Evolutionary conservation across 345 rosid genomes (phyloP).

Genomic region (Aquilaria malaccensis): DNA sequence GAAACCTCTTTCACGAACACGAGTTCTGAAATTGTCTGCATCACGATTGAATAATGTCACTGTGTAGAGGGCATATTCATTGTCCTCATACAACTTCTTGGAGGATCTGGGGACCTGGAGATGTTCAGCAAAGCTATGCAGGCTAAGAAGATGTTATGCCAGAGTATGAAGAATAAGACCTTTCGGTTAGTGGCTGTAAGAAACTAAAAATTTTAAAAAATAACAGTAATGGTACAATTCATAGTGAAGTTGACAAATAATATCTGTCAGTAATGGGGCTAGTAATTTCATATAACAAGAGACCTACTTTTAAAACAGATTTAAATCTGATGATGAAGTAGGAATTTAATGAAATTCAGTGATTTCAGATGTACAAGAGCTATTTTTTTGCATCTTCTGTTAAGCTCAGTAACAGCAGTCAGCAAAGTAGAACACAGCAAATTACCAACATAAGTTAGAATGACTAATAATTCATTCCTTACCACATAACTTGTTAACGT

Average conservation of each 20-base stretch:
- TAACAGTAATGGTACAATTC: too few species aligned
- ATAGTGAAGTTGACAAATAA: too few species aligned
- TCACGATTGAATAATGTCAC: constrained; percentile 82
- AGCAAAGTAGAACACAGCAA: too few species aligned
- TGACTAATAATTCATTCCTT: constrained; percentile 18
- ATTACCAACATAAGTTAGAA: not conserved
- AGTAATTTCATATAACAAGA: too few species aligned
- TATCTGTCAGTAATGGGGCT: not conserved
- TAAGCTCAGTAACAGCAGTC: too few species aligned
- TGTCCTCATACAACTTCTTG: constrained; percentile 88
- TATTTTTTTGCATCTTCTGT: too few species aligned
- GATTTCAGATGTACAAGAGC: too few species aligned
- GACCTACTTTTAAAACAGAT: too few species aligned
- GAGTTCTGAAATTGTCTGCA: constrained; percentile 82
- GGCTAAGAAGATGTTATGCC: not conserved
- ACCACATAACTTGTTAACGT: constrained; percentile 92
- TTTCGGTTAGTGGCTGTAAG: too few species aligned
- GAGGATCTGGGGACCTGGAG: constrained; percentile 96
- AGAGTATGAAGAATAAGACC: too few species aligned
- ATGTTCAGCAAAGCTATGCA: constrained; percentile 4
- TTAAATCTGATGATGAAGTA: too few species aligned
- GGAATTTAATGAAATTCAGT: too few species aligned
- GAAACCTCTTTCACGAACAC: constrained; percentile 80
- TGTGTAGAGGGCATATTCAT: constrained; percentile 94
- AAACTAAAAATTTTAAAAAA: not conserved